Base-by-base conservation (phyloP, 176 grass and related monocot genomes). In the Triticum dicoccoides region DNA sequence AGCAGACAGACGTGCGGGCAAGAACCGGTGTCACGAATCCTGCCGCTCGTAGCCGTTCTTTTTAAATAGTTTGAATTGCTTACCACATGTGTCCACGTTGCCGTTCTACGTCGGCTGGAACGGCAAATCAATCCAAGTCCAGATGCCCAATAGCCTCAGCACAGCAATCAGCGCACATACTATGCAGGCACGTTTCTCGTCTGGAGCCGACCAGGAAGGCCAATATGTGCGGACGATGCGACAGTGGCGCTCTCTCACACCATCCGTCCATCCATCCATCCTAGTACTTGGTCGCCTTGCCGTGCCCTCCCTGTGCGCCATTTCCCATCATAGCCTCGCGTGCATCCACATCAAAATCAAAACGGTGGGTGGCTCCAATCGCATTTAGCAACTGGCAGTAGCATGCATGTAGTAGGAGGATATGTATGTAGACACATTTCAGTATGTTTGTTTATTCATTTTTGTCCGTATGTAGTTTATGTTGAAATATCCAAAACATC, bases 321-420 rank as follows among this genome's bases (percentile, higher is more conserved):
- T 4, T 5, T 7, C 15, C 47, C 51, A 54, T 54, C 51, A 54
- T 54, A 0, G 51, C 34, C 4, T 12, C 9, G 9, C 63, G 25
- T 65, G 63, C 65, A 21, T 38, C 21, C 4, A 64, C 51, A 18
- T 7, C 51, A 6, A 54, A 2, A 54, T 18, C 15, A 21, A 29
- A 24, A 12, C 12, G 81, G 37, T 47, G 70, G 56, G 18, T 10
- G 6, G 56, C 30, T 85, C 73, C n/a, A 64, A 77, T 67, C 73
- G 73, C 83, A 85, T 77, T 85, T 76, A 77, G 64, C 80, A 78
- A 35, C 30, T 13, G 75, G 51, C 42, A 74, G 9, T 59, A 56
- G 15, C 52, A 20, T 64, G 23, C 23, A 37, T 51, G 49, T 51
- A 12, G 11, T 12, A 12, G 42, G 1, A 45, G 42, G 42, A 45